These are phyloP conservation scores for Ceratocystiopsis minuta DNA, from an alignment of 2,329 filamentous ascomycete species.

Conservation along the genomic window DNA sequence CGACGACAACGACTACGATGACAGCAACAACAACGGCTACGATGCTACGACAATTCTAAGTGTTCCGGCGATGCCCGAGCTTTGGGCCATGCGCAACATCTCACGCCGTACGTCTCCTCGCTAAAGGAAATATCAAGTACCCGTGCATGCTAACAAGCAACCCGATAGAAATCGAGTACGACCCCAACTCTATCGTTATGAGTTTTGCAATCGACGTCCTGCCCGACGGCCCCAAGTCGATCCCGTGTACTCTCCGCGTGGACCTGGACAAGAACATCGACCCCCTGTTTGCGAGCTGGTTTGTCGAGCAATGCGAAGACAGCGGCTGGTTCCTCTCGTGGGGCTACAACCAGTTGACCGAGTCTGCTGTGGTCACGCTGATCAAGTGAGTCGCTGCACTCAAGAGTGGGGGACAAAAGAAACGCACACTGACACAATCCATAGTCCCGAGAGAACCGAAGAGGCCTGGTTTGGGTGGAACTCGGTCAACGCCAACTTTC, in stretches of 20 bases:
- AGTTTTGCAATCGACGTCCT: slow-evolving; percentile 7
- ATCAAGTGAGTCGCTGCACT: slow-evolving; percentile 13
- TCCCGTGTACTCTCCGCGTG: slow-evolving; percentile 8
- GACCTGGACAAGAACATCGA: slow-evolving; percentile 5
- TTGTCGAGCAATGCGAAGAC: slow-evolving; percentile 10
- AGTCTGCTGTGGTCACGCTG: slow-evolving; percentile 15
- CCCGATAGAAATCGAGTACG: slow-evolving; percentile 4
- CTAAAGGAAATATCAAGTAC: too few species aligned
- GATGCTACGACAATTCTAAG: background rate
- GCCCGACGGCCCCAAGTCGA: slow-evolving; percentile 1
- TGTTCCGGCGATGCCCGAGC: background rate
- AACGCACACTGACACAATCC: background rate
- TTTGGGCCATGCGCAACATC: background rate
- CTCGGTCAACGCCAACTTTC: slow-evolving; percentile 6
- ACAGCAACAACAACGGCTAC: too few species aligned
- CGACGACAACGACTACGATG: too few species aligned
- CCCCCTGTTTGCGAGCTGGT: slow-evolving; percentile 12
- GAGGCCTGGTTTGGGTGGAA: slow-evolving; percentile 11
- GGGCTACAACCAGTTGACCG: slow-evolving; percentile 15
- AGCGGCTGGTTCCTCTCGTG: slow-evolving; percentile 15
- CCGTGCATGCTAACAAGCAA: too few species aligned
- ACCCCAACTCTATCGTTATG: slow-evolving; percentile 4
- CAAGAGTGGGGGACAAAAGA: too few species aligned
- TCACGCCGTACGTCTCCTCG: background rate
- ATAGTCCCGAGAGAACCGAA: slow-evolving; percentile 5